phyloP scores from a whole-genome alignment of 2,329 filamentous ascomycete genomes.

The Penicillium sp. region DNA sequence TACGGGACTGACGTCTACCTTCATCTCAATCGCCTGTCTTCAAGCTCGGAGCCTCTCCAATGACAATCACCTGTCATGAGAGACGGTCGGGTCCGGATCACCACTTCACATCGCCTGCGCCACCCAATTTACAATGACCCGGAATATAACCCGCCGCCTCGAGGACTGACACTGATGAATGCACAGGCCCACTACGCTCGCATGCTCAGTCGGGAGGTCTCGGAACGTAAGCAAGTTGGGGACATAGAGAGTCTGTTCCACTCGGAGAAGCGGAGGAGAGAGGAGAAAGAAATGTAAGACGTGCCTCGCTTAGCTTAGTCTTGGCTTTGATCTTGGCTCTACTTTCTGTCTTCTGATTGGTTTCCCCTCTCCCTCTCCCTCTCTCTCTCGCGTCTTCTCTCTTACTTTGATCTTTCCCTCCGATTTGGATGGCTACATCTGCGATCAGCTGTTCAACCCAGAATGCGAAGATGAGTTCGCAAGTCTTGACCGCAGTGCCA shows the following conservation, averaged over 20 bases:
- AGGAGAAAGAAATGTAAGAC: slow-evolving; percentile 19
- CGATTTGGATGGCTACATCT: neutral
- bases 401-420: neutral
- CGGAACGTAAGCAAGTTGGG: slow-evolving; percentile 84
- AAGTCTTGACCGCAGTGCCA: neutral
- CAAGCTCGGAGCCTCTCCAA: slow-evolving; percentile 93
- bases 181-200: slow-evolving; percentile 65
- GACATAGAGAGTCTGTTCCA: slow-evolving; percentile 78
- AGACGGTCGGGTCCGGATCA: slow-evolving; percentile 57
- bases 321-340: neutral
- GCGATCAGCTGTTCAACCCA: neutral
- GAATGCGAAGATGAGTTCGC: neutral
- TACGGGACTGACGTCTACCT: slow-evolving; percentile 99
- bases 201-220: slow-evolving; percentile 70
- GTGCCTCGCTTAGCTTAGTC: neutral
- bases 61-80: slow-evolving; percentile 87
- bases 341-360: neutral
- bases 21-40: slow-evolving; percentile 91
- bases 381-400: neutral
- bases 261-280: slow-evolving; percentile 36
- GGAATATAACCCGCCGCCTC: slow-evolving; percentile 40
- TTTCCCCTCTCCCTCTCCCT: no score
- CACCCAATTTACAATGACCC: slow-evolving; percentile 38
- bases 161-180: slow-evolving; percentile 53
- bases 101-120: slow-evolving; percentile 41